These are phyloP conservation scores for Carex cristatella DNA, from an alignment of 176 grass and related monocot genomes.

Conservation along the genomic window DNA sequence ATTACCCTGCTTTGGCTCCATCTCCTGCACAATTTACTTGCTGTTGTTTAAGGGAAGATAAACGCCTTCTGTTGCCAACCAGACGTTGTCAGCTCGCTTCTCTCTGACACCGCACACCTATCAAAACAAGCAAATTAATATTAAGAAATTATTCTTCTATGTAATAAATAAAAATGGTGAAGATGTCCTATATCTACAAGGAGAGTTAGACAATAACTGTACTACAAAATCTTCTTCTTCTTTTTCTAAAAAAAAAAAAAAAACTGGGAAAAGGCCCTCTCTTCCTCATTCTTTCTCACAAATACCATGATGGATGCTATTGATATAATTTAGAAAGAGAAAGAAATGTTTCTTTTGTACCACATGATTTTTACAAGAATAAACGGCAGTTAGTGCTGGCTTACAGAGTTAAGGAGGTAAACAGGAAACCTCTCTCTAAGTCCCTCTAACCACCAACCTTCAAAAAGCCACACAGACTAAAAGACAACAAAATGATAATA, in stretches of 20 bases:
- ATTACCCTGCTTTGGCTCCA: background rate
- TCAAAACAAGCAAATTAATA: slow-evolving; percentile 16
- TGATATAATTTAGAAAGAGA: background rate
- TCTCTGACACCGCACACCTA: slow-evolving; percentile 80
- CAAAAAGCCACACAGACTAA: background rate
- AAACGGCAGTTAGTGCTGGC: background rate
- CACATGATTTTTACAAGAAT: background rate
- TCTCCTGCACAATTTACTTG: slow-evolving; percentile 27
- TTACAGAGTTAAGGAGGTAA: background rate
- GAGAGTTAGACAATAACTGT: background rate
- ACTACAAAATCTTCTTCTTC: background rate
- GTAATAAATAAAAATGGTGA: background rate
- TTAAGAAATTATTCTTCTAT: background rate
- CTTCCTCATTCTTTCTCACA: background rate
- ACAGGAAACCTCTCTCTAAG: background rate
- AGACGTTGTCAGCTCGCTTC: slow-evolving; percentile 77
- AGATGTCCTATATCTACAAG: background rate
- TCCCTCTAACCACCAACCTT: background rate
- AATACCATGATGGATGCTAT: background rate
- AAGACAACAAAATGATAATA: background rate
- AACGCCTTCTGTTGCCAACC: slow-evolving; percentile 77
- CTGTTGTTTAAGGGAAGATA: slow-evolving; percentile 48
- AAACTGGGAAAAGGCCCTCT: background rate
- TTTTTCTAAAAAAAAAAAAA: background rate
- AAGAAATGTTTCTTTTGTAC: background rate